Evolutionary conservation across 129 eudicot species (phyloP).

Genomic region (Mikania micrantha): DNA sequence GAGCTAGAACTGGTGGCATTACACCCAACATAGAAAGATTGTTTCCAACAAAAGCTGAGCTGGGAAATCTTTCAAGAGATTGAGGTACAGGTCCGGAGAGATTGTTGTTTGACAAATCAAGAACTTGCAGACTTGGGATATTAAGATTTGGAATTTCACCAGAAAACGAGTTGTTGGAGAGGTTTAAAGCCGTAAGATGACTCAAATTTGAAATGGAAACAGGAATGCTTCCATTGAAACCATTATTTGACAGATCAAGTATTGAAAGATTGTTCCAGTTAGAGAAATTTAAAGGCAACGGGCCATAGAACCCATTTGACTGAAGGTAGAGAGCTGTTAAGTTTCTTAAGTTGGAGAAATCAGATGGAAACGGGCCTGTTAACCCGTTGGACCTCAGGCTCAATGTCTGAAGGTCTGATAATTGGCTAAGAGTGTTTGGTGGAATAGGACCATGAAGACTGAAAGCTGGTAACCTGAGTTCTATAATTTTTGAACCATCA

Average conservation of each 20-base stretch:
- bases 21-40: slow-evolving; percentile 27
- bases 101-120: slow-evolving; percentile 72
- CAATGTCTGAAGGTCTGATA: slow-evolving; percentile 65
- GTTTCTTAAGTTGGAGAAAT: slow-evolving; percentile 54
- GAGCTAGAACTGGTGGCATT: slow-evolving; percentile 32
- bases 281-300: slow-evolving; percentile 57
- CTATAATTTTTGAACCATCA: slow-evolving; percentile 57
- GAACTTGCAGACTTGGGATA: slow-evolving; percentile 47
- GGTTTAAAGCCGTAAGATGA: slow-evolving; percentile 60
- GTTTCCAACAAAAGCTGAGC: slow-evolving; percentile 62
- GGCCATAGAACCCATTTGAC: slow-evolving; percentile 58
- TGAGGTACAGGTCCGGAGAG: slow-evolving; percentile 64
- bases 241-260: slow-evolving; percentile 61
- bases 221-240: slow-evolving; percentile 63
- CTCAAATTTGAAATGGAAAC: slow-evolving; percentile 59
- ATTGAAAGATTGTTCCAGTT: slow-evolving; percentile 62
- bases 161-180: slow-evolving; percentile 74
- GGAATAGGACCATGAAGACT: slow-evolving; percentile 70
- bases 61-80: slow-evolving; percentile 62
- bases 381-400: slow-evolving; percentile 63
- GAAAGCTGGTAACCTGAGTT: slow-evolving; percentile 65
- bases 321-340: slow-evolving; percentile 64
- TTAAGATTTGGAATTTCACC: slow-evolving; percentile 70
- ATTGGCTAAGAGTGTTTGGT: slow-evolving; percentile 52
- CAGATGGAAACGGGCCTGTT: slow-evolving; percentile 73